A percentile compares a stretch with the other conserved stretches of the same genome.
phyloP scores from a whole-genome alignment of 345 rosid species.

The Citrus inodora region DNA sequence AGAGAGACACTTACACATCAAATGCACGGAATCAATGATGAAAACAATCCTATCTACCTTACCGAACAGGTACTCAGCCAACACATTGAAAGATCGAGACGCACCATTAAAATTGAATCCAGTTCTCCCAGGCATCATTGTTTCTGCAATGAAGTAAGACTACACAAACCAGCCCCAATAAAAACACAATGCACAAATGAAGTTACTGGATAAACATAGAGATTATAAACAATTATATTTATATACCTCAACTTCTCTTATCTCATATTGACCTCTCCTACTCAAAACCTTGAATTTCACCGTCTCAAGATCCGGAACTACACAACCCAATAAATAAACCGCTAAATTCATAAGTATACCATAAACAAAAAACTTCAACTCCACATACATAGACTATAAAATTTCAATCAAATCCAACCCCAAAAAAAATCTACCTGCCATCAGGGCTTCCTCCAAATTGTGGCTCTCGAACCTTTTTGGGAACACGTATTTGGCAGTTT shows the following conservation, averaged over 20 bases:
- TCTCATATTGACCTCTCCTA: constrained; percentile 62
- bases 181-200: neutral
- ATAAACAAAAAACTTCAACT: neutral
- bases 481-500: constrained; percentile 69
- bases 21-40: neutral
- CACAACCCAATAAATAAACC: neutral
- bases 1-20: neutral
- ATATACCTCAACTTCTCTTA: constrained; percentile 81
- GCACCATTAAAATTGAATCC: constrained; percentile 79
- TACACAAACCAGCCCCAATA: constrained; percentile 10
- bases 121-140: constrained; percentile 69
- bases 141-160: constrained; percentile 84
- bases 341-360: neutral
- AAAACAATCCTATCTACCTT: constrained; percentile 56
- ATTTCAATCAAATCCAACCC: neutral
- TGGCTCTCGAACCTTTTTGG: constrained; percentile 70
- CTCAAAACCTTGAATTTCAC: constrained; percentile 56
- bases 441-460: constrained; percentile 78
- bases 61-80: constrained; percentile 95
- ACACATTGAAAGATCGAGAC: constrained; percentile 72
- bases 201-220: constrained; percentile 1
- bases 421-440: constrained; percentile 51
- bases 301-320: constrained; percentile 65
- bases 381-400: neutral
- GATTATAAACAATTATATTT: neutral